A percentile compares a stretch with the other conserved stretches of the same genome.
Evolutionary conservation across 2,329 filamentous ascomycete species (phyloP).

Genomic region (Hypomyces perniciosus): DNA sequence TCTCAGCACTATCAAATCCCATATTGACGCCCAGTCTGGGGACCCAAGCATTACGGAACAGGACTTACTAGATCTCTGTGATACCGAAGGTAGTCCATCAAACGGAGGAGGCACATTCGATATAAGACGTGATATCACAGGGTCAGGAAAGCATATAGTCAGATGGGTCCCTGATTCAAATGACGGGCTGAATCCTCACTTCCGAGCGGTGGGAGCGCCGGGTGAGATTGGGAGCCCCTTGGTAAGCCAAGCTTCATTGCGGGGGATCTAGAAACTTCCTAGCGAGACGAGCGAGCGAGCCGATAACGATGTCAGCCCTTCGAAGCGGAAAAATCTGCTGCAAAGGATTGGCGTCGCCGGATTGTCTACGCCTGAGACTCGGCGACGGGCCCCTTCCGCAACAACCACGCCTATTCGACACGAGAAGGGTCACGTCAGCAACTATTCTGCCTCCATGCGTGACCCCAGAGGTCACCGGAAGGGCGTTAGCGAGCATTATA

Average conservation of each 20-base stretch:
- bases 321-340: slow-evolving; percentile 14
- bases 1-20: slow-evolving; percentile 60
- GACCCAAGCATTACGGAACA: slow-evolving; percentile 37
- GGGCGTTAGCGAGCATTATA: slow-evolving; percentile 8
- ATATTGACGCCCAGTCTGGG: slow-evolving; percentile 52
- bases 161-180: slow-evolving; percentile 51
- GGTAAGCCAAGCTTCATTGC: slow-evolving; percentile 35
- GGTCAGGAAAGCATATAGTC: slow-evolving; percentile 36
- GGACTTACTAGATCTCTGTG: slow-evolving; percentile 78
- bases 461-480: slow-evolving; percentile 2
- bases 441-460: neutral
- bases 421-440: too few species aligned
- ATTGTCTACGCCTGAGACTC: neutral
- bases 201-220: slow-evolving; percentile 48
- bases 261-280: slow-evolving; percentile 28
- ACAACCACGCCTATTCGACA: neutral
- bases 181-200: slow-evolving; percentile 34
- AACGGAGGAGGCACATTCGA: slow-evolving; percentile 92
- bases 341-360: slow-evolving; percentile 13
- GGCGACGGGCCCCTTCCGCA: neutral
- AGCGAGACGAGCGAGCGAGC: slow-evolving; percentile 8
- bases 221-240: slow-evolving; percentile 67
- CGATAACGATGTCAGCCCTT: slow-evolving; percentile 13
- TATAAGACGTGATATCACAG: slow-evolving; percentile 47
- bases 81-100: slow-evolving; percentile 77